Evolutionary conservation across 225 moss, liverwort and hornwort genomes (phyloP), one percentile per base, ranked within the genome.

Genomic region (Asterella californica): DNA sequence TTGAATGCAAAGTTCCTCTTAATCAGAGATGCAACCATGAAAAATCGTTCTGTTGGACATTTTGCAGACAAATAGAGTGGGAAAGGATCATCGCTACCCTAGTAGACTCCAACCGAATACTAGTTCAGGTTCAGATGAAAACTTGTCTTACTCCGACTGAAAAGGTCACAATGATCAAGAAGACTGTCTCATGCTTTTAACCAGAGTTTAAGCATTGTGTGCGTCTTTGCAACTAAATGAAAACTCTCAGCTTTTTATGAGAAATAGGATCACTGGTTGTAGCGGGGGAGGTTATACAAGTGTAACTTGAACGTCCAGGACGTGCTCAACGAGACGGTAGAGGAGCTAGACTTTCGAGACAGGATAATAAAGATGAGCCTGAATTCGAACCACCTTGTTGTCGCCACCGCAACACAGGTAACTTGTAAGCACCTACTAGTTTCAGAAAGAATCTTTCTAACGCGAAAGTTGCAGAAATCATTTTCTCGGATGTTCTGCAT

Each of bases 341-440:
- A 93, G n/a, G 63, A 50, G 63, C 68, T 97, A 59, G 82, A 86
- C 64, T 97, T 97, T 61, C 83, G 88, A 42, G 94, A 97, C 77
- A 88, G 89, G 38, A 89, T 97, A 30, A 88, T 97, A 50, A 93
- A 88, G 76, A 90, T 97, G 88, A 89, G 88, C 80, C 79, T 94
- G 73, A 88, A 89, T 60, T 92, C 90, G 60, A 83, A 94, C 6
- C 88, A 97, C 78, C 91, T 97, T 68, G 72, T 93, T 30, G 93
- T 97, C 72, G 90, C 77, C 25, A 97, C 94, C 50, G 30, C 89
- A 59, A 89, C 85, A 71, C 94, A 97, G 70, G 96, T 94, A 67
- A 78, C 29, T 33, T 15, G 42, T 24, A 10, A 29, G 45, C 47
- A 3, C 49, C 49, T 25, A 11, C 15, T 48, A 29, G 1, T 64